These are phyloP conservation scores for Trypanosoma rangeli DNA, from an alignment of 208 protist genomes.

Conservation along the genomic window DNA sequence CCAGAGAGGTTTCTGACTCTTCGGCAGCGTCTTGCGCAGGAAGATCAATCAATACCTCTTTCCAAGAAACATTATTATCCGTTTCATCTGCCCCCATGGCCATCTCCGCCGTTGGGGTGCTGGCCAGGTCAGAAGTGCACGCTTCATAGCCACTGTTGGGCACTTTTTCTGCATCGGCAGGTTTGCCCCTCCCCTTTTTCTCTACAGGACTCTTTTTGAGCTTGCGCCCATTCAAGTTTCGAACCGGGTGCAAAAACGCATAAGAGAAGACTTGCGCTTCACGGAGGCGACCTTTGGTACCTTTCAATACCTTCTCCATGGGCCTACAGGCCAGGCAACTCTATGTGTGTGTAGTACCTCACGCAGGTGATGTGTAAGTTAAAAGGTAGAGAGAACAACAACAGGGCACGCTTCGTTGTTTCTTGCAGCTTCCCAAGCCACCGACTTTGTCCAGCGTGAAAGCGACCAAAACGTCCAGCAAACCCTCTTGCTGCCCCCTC, in stretches of 20 bases:
- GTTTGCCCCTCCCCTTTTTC: background rate
- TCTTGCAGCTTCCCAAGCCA: too few relatives aligned
- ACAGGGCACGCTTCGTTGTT: too few relatives aligned
- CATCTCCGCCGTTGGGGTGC: background rate
- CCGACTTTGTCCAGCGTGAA: too few relatives aligned
- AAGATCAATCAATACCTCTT: slow-evolving; percentile 15
- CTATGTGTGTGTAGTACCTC: background rate
- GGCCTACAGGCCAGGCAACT: background rate
- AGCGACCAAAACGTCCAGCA: too few relatives aligned
- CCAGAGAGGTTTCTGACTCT: background rate
- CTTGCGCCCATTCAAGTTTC: background rate
- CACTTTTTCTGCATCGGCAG: background rate
- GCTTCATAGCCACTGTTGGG: background rate
- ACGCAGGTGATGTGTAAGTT: too few relatives aligned
- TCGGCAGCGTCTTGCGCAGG: slow-evolving; percentile 3
- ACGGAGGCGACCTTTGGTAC: background rate
- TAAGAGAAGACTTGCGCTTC: background rate
- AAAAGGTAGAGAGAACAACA: background rate
- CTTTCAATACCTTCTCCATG: background rate
- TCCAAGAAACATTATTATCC: background rate
- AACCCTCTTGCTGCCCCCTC: too few relatives aligned
- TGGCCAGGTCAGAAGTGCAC: background rate
- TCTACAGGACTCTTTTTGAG: background rate
- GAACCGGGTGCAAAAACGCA: background rate
- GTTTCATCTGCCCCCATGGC: background rate